Conservation (phyloP, 2,329 filamentous ascomycete species). For the Byssochlamys sp. region DNA sequence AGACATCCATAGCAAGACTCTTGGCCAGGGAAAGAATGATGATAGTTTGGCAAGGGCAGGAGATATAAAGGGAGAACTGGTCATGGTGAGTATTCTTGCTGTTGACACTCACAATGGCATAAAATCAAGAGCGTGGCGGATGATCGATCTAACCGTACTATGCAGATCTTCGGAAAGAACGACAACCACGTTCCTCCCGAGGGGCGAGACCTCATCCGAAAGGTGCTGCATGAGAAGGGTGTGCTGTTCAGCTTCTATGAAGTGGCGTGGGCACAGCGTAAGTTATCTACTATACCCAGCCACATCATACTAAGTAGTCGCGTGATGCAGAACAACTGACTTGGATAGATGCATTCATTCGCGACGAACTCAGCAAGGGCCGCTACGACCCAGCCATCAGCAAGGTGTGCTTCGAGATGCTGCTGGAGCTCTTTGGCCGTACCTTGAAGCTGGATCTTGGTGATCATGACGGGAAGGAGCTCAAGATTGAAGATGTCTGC, state of each 20-base stretch:
- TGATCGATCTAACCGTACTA: neutral
- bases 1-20: constrained; percentile 70
- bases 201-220: constrained; percentile 73
- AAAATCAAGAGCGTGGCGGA: neutral
- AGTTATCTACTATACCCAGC: constrained; percentile 19
- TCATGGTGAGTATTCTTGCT: constrained; percentile 46
- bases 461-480: constrained; percentile 49
- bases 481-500: constrained; percentile 64
- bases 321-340: constrained; percentile 6
- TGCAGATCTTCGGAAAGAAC: constrained; percentile 72
- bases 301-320: neutral
- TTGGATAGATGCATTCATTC: constrained; percentile 69
- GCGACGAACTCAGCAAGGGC: constrained; percentile 87
- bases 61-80: constrained; percentile 66
- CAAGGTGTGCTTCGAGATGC: constrained; percentile 81
- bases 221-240: constrained; percentile 67
- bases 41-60: constrained; percentile 51
- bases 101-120: neutral
- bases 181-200: constrained; percentile 81
- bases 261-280: constrained; percentile 79
- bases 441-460: constrained; percentile 72
- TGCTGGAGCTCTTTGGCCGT: constrained; percentile 74
- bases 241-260: constrained; percentile 75
- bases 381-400: constrained; percentile 79
- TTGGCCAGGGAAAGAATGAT: constrained; percentile 60